Evolutionary conservation across 2,329 filamentous ascomycete genomes (phyloP).

Genomic region (Cercospora canescens): DNA sequence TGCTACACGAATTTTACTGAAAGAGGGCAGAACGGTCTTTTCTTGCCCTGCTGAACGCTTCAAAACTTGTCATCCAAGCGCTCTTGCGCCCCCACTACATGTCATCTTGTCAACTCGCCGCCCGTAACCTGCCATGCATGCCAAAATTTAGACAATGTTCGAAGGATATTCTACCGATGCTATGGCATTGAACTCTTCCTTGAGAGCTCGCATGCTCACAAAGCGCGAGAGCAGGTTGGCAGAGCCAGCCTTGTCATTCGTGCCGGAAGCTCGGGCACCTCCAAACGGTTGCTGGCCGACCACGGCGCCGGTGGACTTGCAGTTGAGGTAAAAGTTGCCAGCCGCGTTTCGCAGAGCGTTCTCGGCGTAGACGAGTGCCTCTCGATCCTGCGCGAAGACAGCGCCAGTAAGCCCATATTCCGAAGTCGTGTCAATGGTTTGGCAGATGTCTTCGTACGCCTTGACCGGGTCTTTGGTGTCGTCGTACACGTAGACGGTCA

Average conservation of each 20-base stretch:
- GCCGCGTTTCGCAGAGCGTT: slow-evolving; percentile 70
- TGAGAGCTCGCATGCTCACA: slow-evolving; percentile 57
- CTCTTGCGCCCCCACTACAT: neutral
- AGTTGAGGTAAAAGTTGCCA: slow-evolving; percentile 85
- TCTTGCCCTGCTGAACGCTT: neutral
- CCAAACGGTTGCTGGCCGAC: slow-evolving; percentile 46
- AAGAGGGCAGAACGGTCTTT: neutral
- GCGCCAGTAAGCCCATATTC: slow-evolving; percentile 79
- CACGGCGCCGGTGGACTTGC: slow-evolving; percentile 64
- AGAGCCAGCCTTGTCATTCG: slow-evolving; percentile 60
- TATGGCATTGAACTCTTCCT: slow-evolving; percentile 56
- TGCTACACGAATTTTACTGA: neutral
- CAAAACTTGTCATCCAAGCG: neutral
- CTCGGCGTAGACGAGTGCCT: slow-evolving; percentile 67
- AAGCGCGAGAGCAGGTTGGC: slow-evolving; percentile 54
- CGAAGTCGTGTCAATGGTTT: slow-evolving; percentile 67
- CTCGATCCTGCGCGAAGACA: slow-evolving; percentile 70
- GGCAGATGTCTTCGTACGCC: slow-evolving; percentile 61
- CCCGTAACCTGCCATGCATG: neutral
- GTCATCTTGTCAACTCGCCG: neutral
- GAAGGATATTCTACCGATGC: slow-evolving; percentile 54
- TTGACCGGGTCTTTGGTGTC: slow-evolving; percentile 52
- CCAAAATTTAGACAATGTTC: slow-evolving; percentile 36
- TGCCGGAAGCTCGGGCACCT: slow-evolving; percentile 57
- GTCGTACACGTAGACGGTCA: slow-evolving; percentile 75